These are phyloP conservation scores for Paramecium pentaurelia DNA, from an alignment of 73 alveolate genomes.

Conservation along the genomic window DNA sequence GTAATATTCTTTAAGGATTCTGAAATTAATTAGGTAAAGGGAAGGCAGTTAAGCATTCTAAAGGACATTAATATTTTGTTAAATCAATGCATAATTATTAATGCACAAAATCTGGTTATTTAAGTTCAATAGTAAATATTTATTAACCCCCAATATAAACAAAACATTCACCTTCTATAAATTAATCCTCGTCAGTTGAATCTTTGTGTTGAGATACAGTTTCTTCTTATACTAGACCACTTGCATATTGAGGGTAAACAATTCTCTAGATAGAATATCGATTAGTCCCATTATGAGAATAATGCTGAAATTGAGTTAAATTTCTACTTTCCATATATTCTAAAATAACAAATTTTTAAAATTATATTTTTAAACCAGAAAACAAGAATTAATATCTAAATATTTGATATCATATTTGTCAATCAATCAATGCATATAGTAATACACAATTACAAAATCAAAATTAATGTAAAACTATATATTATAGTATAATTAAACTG, in stretches of 20 bases:
- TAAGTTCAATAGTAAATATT: not conserved
- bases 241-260: not conserved
- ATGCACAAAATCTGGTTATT: not conserved
- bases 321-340: not conserved
- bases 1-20: not conserved
- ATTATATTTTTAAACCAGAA: not conserved
- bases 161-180: not conserved
- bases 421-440: not conserved
- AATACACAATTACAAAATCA: no score
- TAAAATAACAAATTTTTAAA: not conserved
- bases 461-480: no score
- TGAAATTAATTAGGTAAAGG: not conserved
- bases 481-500: no score
- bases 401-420: no score
- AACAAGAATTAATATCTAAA: not conserved
- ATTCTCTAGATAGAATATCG: not conserved
- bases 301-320: not conserved
- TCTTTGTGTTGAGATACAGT: not conserved
- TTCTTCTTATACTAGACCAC: not conserved
- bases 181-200: not conserved
- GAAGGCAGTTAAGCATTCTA: not conserved
- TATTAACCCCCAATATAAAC: not conserved
- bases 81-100: not conserved
- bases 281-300: not conserved
- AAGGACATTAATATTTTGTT: not conserved